Base-by-base conservation (phyloP, 1,139 yeast genomes). In the Spathaspora jeffriesii region DNA sequence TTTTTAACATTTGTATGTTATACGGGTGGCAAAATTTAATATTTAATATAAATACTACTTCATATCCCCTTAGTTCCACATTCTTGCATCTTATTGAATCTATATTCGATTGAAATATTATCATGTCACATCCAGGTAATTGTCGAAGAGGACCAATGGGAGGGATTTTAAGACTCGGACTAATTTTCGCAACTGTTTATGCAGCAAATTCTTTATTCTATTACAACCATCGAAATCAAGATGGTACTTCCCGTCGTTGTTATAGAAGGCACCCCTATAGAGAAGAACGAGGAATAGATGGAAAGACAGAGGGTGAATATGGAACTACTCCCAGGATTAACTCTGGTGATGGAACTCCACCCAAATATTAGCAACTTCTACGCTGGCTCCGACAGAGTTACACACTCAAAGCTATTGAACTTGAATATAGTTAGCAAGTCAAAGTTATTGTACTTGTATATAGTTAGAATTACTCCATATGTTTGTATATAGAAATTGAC, bases 101-200 rank as follows among this genome's bases (percentile, higher is more conserved):
- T 4, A 34, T 18, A 34, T 8, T 9, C 21, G 18, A 34, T 34
- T 34, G 23, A 34, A 18, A 15, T n/a, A 4, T 34, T 18, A 34
- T 18, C 2, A 34, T 34, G 38, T 18, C 14, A 34, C 22, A 34
- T 18, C 8, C 38, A 9, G 38, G 38, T 18, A 18, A 18, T 7
- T 44, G 18, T 42, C 25, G 34, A 18, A n/a, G n/a, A n/a, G n/a
- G 49, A n/a, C 47, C 21, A 10, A 27, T 27, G 10, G 40, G 40
- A 25, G 20, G 44, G 44, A 10, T 15, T 42, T 18, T 25, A 4
- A 25, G 17, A 30, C 30, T 42, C 27, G 40, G 27, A 20, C 27
- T 34, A 2, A 27, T 41, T 15, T 38, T 22, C 34, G 47, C 41
- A n/a, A 43, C 44, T 17, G 47, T 34, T 20, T 44, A 44, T 21